Evolutionary conservation across 2,329 filamentous ascomycete genomes (phyloP).

Genomic region (Beauveria bassiana): DNA sequence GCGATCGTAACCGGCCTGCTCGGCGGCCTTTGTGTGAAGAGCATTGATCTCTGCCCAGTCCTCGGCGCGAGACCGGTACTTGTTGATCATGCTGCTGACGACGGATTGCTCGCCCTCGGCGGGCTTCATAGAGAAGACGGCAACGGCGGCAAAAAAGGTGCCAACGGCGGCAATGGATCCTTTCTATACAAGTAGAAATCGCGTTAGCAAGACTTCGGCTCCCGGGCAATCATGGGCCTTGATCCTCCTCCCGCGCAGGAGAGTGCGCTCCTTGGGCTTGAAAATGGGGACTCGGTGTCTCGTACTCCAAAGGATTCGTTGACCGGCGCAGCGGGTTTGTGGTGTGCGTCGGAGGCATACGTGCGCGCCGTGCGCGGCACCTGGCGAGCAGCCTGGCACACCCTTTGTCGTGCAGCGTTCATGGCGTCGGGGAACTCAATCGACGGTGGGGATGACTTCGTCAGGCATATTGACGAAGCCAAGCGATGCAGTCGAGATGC

Average conservation of each 20-base stretch:
- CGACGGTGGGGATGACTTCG: slow-evolving; percentile 14
- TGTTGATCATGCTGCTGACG: slow-evolving; percentile 38
- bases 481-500: slow-evolving; percentile 2
- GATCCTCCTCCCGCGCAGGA: not conserved
- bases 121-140: slow-evolving; percentile 39
- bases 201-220: not conserved
- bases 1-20: slow-evolving; percentile 51
- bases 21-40: slow-evolving; percentile 41
- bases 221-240: not conserved
- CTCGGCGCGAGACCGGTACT: slow-evolving; percentile 39
- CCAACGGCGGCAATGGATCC: slow-evolving; percentile 38
- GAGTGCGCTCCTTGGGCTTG: not conserved
- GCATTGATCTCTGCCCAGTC: slow-evolving; percentile 46
- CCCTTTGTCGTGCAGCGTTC: slow-evolving; percentile 39
- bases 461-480: not conserved
- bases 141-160: slow-evolving; percentile 17
- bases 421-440: slow-evolving; percentile 28
- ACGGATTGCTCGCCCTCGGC: slow-evolving; percentile 42
- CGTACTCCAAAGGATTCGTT: slow-evolving; percentile 52
- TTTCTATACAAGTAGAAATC: slow-evolving; percentile 27
- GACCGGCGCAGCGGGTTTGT: slow-evolving; percentile 35
- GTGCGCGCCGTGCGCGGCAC: slow-evolving; percentile 34
- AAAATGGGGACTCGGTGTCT: slow-evolving; percentile 14
- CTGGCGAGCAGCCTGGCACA: slow-evolving; percentile 29
- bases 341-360: slow-evolving; percentile 48